These are phyloP conservation scores for Paramecium pentaurelia DNA, from an alignment of 73 alveolate genomes.

Conservation along the genomic window DNA sequence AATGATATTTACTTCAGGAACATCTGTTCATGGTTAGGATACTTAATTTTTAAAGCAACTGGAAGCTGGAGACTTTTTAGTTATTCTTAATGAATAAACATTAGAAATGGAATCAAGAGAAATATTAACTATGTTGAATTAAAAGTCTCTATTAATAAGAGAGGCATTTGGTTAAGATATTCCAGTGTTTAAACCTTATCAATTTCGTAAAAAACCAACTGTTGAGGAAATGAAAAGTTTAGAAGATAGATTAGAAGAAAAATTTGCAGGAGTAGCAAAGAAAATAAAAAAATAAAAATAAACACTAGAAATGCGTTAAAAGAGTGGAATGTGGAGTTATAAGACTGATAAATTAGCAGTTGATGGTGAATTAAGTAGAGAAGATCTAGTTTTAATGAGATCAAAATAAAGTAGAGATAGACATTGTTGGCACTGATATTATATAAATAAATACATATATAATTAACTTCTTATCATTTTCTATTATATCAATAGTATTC, in stretches of 20 bases:
- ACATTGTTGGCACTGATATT: slow-evolving; percentile 59
- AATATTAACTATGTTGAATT: slow-evolving; percentile 19
- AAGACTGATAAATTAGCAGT: slow-evolving; percentile 53
- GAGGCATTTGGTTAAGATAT: slow-evolving; percentile 48
- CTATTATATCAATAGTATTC: background rate
- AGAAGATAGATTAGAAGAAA: slow-evolving; percentile 54
- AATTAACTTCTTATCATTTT: background rate
- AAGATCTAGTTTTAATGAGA: slow-evolving; percentile 40
- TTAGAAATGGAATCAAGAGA: slow-evolving; percentile 54
- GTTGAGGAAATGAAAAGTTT: slow-evolving; percentile 51
- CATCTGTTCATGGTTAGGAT: slow-evolving; percentile 58
- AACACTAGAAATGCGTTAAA: slow-evolving; percentile 50
- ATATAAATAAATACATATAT: background rate
- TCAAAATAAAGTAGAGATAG: slow-evolving; percentile 53
- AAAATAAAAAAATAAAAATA: slow-evolving; percentile 38
- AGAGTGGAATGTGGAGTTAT: slow-evolving; percentile 64
- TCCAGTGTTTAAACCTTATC: slow-evolving; percentile 18
- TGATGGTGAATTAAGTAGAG: slow-evolving; percentile 51
- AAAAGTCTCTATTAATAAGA: slow-evolving; percentile 31
- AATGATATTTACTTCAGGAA: slow-evolving; percentile 41
- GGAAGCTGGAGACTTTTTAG: slow-evolving; percentile 52
- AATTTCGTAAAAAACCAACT: slow-evolving; percentile 42
- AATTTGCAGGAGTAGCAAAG: slow-evolving; percentile 45
- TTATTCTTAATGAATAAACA: slow-evolving; percentile 22
- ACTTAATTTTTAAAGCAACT: slow-evolving; percentile 40